A percentile compares a stretch with the other conserved stretches of the same genome.
phyloP scores from a whole-genome alignment of 2,329 filamentous ascomycete species.

The Lachnum nothofagi region DNA sequence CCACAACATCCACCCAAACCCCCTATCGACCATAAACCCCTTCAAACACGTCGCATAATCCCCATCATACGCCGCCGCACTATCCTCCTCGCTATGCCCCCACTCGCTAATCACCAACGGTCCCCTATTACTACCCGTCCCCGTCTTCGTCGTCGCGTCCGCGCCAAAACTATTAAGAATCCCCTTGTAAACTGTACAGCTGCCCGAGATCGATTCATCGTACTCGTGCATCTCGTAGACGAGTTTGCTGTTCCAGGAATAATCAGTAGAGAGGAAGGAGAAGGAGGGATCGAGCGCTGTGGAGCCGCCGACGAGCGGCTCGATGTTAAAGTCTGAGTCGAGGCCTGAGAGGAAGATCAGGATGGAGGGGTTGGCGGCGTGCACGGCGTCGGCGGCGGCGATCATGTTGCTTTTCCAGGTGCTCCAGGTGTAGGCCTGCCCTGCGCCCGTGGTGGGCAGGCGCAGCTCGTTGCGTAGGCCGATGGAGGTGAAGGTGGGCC shows the following conservation, averaged over 20 bases:
- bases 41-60: constrained; percentile 49
- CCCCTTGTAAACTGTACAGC: constrained; percentile 30
- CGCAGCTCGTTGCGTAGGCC: constrained; percentile 40
- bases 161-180: constrained; percentile 38
- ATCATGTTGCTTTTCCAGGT: constrained; percentile 42
- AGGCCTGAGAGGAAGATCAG: constrained; percentile 46
- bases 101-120: constrained; percentile 41
- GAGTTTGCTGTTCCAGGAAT: constrained; percentile 40
- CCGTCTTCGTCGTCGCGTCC: constrained; percentile 36
- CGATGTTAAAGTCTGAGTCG: constrained; percentile 37
- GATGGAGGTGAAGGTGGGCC: constrained; percentile 18
- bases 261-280: constrained; percentile 35
- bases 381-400: constrained; percentile 37
- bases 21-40: constrained; percentile 29
- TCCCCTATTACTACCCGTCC: constrained; percentile 31
- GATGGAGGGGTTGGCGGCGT: constrained; percentile 39
- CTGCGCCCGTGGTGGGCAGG: constrained; percentile 19
- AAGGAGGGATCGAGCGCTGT: constrained; percentile 13
- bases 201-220: constrained; percentile 21
- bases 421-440: constrained; percentile 39
- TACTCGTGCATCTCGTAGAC: constrained; percentile 48
- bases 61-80: constrained; percentile 38
- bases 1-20: constrained; percentile 54
- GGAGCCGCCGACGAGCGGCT: constrained; percentile 13
- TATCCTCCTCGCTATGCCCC: constrained; percentile 44